A percentile compares a stretch with the other conserved stretches of the same genome.
Conservation (phyloP, 2,329 filamentous ascomycete species). For the Colletotrichum brevisporum region DNA sequence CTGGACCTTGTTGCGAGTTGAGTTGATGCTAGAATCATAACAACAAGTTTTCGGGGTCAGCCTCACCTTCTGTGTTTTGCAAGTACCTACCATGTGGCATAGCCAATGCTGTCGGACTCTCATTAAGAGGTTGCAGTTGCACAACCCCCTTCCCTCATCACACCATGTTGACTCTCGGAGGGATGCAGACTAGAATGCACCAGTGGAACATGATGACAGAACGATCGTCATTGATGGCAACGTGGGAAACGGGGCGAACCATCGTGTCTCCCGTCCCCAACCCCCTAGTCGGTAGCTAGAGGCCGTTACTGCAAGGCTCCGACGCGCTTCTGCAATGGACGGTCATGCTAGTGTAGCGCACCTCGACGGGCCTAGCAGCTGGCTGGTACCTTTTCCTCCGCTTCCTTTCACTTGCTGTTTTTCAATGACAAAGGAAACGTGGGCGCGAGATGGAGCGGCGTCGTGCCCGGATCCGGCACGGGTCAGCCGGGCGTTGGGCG, state of each 20-base stretch:
- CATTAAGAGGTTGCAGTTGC: too few species aligned
- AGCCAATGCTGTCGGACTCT: too few species aligned
- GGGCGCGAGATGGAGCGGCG: conserved; percentile 21
- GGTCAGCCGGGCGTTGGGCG: conserved; percentile 19
- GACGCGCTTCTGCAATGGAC: background rate
- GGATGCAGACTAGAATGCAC: background rate
- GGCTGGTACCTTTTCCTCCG: background rate
- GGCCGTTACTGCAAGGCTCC: background rate
- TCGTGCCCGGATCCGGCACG: conserved; percentile 26
- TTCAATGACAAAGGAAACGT: background rate
- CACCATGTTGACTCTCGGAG: background rate
- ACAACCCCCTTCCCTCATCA: background rate
- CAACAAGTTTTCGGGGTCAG: background rate
- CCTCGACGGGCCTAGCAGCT: background rate
- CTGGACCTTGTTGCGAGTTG: background rate
- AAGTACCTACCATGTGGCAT: background rate
- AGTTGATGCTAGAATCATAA: background rate
- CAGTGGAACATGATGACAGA: background rate
- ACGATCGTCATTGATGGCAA: background rate
- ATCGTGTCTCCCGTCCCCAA: background rate
- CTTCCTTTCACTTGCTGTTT: background rate
- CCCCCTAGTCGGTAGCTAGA: background rate
- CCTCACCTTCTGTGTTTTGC: background rate
- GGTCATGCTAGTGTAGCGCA: background rate
- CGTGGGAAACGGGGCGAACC: background rate